Percentiles rank a stretch among this genome's conserved stretches.
These are phyloP conservation scores for Maudiozyma humilis DNA, from an alignment of 1,139 yeast genomes.

Conservation along the genomic window DNA sequence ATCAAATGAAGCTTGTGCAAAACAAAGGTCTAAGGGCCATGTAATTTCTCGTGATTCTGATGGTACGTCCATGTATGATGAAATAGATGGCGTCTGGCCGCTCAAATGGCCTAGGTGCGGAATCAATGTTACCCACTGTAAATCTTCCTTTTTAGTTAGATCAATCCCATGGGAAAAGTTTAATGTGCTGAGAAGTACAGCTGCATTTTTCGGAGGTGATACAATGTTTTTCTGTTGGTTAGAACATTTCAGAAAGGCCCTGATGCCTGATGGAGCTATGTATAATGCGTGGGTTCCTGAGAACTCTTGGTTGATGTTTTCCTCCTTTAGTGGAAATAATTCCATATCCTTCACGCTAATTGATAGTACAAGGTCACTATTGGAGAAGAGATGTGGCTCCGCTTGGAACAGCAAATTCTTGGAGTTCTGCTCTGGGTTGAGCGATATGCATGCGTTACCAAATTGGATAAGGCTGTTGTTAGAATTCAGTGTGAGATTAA, in stretches of 20 bases:
- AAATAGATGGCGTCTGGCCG: constrained; percentile 57
- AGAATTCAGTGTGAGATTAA: constrained; percentile 35
- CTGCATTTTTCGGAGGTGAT: constrained; percentile 45
- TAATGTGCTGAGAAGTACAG: constrained; percentile 41
- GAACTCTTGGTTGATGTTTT: constrained; percentile 16
- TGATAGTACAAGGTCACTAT: constrained; percentile 43
- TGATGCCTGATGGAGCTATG: constrained; percentile 66
- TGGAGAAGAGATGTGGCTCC: constrained; percentile 49
- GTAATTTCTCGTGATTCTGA: constrained; percentile 50
- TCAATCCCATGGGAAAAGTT: constrained; percentile 49
- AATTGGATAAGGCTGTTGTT: constrained; percentile 39
- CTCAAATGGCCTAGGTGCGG: constrained; percentile 63
- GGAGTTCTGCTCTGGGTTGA: constrained; percentile 15
- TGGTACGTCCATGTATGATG: constrained; percentile 45
- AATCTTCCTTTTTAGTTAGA: constrained; percentile 21
- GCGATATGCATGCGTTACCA: constrained; percentile 44
- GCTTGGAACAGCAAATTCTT: constrained; percentile 34
- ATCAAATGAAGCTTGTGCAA: constrained; percentile 38
- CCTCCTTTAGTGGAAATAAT: constrained; percentile 21
- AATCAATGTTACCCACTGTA: constrained; percentile 56
- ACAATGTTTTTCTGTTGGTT: constrained; percentile 39
- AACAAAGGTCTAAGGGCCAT: constrained; percentile 67
- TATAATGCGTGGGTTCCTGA: constrained; percentile 44
- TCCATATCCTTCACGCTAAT: constrained; percentile 29
- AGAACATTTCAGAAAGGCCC: constrained; percentile 54